Conservation (phyloP, 1,284 basidiomycete species). For the Microbotryomycetes sp. region DNA sequence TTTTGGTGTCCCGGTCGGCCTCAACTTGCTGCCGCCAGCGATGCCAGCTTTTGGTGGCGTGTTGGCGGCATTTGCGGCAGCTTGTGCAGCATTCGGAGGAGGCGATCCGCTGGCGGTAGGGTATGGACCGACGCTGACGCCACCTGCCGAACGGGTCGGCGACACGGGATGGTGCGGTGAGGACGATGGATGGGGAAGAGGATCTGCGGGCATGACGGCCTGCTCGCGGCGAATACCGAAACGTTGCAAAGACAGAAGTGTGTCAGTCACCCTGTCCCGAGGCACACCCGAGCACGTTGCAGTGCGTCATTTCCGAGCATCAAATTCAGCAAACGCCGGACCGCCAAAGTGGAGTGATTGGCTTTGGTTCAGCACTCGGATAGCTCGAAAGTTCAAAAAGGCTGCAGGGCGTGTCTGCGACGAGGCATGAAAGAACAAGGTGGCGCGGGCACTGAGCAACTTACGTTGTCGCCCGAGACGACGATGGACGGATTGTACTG, state of each 20-base stretch:
- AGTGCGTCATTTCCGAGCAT: neutral
- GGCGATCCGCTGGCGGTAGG: constrained; percentile 40
- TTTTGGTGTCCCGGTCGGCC: constrained; percentile 49
- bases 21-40: constrained; percentile 35
- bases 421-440: too few species aligned
- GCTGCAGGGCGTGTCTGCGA: too few species aligned
- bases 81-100: constrained; percentile 8
- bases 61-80: constrained; percentile 12
- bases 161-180: constrained; percentile 51
- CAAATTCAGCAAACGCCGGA: neutral
- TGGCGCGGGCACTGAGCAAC: neutral
- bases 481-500: constrained; percentile 48
- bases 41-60: constrained; percentile 46
- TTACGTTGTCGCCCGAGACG: constrained; percentile 61
- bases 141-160: constrained; percentile 50
- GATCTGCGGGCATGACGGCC: constrained; percentile 58
- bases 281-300: too few species aligned
- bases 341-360: neutral
- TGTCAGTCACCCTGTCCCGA: neutral
- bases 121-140: constrained; percentile 44
- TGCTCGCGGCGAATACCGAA: constrained; percentile 16
- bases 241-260: neutral
- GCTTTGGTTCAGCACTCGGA: neutral
- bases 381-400: too few species aligned
- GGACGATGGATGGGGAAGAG: constrained; percentile 47